phyloP scores from a whole-genome alignment of 345 rosid species.

The Clausena lansium region DNA sequence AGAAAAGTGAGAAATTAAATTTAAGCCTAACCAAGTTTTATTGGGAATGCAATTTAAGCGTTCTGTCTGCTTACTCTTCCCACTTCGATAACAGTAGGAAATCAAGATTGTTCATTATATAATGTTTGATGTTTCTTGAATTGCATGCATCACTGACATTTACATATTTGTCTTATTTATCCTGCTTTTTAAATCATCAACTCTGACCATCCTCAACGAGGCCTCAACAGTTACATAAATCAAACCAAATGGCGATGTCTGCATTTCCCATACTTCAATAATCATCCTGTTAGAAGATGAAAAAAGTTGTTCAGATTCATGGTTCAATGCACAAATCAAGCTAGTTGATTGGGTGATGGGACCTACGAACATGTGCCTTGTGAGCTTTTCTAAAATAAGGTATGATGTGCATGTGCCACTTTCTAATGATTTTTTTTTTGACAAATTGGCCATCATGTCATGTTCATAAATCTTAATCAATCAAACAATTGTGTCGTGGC shows the following conservation, averaged over 20 bases:
- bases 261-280: no score
- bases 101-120: background rate
- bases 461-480: background rate
- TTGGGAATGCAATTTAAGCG: no score
- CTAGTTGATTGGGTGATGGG: background rate
- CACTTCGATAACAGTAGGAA: background rate
- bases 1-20: no score
- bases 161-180: background rate
- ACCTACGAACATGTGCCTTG: conserved; percentile 9
- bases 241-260: no score
- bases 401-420: background rate
- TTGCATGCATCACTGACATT: background rate
- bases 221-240: no score
- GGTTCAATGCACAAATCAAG: no score
- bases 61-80: background rate
- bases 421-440: background rate
- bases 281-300: no score
- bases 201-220: no score
- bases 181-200: background rate
- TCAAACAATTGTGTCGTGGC: background rate
- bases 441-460: background rate
- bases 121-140: background rate
- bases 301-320: background rate
- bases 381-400: background rate
- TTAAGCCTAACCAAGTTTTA: no score